These are phyloP conservation scores for Leccinum rimulosum DNA, from an alignment of 768 basidiomycete species.

Conservation along the genomic window DNA sequence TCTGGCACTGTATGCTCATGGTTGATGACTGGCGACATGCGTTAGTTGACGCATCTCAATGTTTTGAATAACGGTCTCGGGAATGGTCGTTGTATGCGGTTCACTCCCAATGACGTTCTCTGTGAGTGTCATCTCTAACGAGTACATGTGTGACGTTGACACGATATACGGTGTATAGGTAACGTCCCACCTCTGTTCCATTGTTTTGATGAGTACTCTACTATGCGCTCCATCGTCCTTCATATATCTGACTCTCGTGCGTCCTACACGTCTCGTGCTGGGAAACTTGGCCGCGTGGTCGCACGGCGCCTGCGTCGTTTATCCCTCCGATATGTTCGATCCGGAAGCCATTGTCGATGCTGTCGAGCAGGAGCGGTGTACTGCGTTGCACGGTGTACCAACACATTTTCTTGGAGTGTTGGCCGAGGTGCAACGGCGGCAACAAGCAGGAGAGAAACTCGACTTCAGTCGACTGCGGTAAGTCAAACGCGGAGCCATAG, in stretches of 20 bases:
- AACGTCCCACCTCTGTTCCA: conserved; percentile 85
- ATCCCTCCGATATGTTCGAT: conserved; percentile 64
- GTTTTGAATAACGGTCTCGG: conserved; percentile 74
- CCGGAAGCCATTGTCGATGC: conserved; percentile 69
- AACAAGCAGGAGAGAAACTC: conserved; percentile 37
- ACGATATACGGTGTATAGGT: conserved; percentile 40
- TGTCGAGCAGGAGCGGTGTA: conserved; percentile 65
- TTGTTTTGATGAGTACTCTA: conserved; percentile 75
- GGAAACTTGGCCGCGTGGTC: conserved; percentile 80
- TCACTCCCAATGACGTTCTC: conserved; percentile 63
- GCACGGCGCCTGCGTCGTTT: conserved; percentile 72
- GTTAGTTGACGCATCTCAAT: conserved; percentile 72
- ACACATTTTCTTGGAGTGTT: conserved; percentile 82
- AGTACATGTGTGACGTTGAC: neutral
- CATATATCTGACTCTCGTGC: conserved; percentile 10
- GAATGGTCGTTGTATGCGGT: conserved; percentile 68
- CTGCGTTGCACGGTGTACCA: conserved; percentile 80
- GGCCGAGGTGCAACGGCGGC: conserved; percentile 58
- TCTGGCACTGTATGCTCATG: neutral
- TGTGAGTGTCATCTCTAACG: conserved; percentile 43
- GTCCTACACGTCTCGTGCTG: conserved; percentile 62
- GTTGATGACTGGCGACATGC: neutral
- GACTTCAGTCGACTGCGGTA: conserved; percentile 52
- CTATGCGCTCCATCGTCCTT: conserved; percentile 4
- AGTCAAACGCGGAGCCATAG: neutral